Evolutionary conservation across 1,284 basidiomycete species (phyloP).

Genomic region (Tremellales sp.): DNA sequence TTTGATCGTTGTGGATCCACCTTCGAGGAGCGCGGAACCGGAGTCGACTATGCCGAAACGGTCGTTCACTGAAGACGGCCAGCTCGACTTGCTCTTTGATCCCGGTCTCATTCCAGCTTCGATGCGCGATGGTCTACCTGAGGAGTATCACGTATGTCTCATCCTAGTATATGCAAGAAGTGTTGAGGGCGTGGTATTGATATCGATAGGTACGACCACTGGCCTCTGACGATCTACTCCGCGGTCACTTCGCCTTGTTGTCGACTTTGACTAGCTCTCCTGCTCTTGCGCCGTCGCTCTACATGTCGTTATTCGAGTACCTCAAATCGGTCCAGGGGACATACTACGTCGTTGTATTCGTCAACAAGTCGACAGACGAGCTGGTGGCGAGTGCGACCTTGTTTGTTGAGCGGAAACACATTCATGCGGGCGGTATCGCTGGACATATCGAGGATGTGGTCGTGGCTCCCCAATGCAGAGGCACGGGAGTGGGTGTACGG

Average conservation of each 20-base stretch:
- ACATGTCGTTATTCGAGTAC: slow-evolving; percentile 62
- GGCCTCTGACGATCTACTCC: slow-evolving; percentile 73
- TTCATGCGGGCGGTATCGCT: slow-evolving; percentile 69
- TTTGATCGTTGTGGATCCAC: background rate
- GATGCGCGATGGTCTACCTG: slow-evolving; percentile 18
- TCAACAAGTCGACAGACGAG: slow-evolving; percentile 67
- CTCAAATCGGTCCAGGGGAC: slow-evolving; percentile 53
- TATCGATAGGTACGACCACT: slow-evolving; percentile 87
- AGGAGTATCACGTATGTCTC: slow-evolving; percentile 24
- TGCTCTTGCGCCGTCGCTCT: slow-evolving; percentile 68
- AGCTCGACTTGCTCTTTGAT: slow-evolving; percentile 72
- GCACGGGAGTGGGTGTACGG: slow-evolving; percentile 71
- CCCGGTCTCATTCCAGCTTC: slow-evolving; percentile 56
- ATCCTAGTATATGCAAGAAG: too few relatives aligned
- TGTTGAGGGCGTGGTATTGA: too few relatives aligned
- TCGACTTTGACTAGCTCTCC: slow-evolving; percentile 72
- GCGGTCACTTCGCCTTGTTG: slow-evolving; percentile 80
- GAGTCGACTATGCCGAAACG: background rate
- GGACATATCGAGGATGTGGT: slow-evolving; percentile 98
- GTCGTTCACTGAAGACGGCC: slow-evolving; percentile 60
- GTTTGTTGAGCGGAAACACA: slow-evolving; percentile 88
- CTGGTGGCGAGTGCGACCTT: slow-evolving; percentile 82
- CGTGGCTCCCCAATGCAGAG: slow-evolving; percentile 77
- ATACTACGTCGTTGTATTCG: slow-evolving; percentile 82
- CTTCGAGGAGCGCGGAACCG: background rate